Percentiles rank a stretch among this genome's conserved stretches.
Conservation (phyloP, 331 rosid genomes). For the Quercus tomentella region DNA sequence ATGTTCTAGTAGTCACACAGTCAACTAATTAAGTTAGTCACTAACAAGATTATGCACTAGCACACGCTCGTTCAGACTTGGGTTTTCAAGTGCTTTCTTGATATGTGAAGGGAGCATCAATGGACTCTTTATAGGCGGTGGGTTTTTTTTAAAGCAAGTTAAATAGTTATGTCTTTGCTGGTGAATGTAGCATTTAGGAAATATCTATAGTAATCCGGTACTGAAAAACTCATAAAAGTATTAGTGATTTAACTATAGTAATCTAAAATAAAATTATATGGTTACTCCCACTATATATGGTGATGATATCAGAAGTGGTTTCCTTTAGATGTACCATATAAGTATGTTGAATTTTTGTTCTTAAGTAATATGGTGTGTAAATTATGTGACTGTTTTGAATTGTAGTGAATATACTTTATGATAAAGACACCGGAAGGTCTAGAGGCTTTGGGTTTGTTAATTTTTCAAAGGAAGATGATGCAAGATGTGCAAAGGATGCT, state of each 20-base stretch:
- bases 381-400: background rate
- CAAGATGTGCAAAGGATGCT: conserved; percentile 71
- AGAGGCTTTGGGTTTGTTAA: conserved; percentile 89
- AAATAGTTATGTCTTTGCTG: background rate
- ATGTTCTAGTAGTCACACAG: background rate
- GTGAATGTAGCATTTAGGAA: background rate
- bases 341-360: background rate
- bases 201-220: background rate
- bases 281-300: too few relatives aligned
- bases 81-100: background rate
- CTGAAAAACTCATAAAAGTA: background rate
- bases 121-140: background rate
- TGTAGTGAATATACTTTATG: conserved; percentile 69
- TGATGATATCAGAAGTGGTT: background rate
- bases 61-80: background rate
- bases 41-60: background rate
- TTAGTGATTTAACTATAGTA: background rate
- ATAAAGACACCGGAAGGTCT: conserved; percentile 77
- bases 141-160: background rate
- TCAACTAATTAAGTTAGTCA: background rate
- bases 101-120: background rate
- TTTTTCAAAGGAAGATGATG: conserved; percentile 59
- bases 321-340: background rate
- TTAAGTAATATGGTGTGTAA: background rate
- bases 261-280: background rate